A percentile compares a stretch with the other conserved stretches of the same genome.
These are phyloP conservation scores for Cucurbita ficifolia DNA, from an alignment of 306 rosid genomes.

Conservation along the genomic window DNA sequence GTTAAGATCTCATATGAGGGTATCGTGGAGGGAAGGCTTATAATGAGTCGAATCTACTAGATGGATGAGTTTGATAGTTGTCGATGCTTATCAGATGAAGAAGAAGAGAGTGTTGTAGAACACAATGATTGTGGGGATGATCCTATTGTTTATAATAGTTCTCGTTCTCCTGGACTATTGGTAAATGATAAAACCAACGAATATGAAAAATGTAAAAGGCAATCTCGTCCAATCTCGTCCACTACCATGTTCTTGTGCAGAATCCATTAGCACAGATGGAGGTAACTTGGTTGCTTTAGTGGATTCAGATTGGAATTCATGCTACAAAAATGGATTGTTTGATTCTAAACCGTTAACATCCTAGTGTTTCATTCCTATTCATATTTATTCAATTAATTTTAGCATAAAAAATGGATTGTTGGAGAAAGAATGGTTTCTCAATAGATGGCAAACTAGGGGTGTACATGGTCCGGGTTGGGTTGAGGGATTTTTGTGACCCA, in stretches of 20 bases:
- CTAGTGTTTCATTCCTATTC: slow-evolving; percentile 9
- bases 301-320: slow-evolving; percentile 53
- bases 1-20: slow-evolving; percentile 46
- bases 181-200: slow-evolving; percentile 14
- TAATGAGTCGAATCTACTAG: slow-evolving; percentile 38
- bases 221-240: slow-evolving; percentile 13
- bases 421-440: slow-evolving; percentile 1
- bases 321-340: slow-evolving; percentile 44
- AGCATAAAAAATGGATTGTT: not conserved
- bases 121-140: slow-evolving; percentile 10
- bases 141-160: slow-evolving; percentile 12
- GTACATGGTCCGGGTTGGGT: too few species aligned
- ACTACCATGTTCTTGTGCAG: slow-evolving; percentile 27
- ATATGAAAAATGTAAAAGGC: slow-evolving; percentile 18
- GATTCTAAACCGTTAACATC: slow-evolving; percentile 11
- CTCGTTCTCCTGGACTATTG: slow-evolving; percentile 5
- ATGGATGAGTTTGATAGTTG: slow-evolving; percentile 59
- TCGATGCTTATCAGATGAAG: slow-evolving; percentile 75
- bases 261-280: slow-evolving; percentile 58
- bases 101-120: slow-evolving; percentile 23
- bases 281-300: slow-evolving; percentile 50
- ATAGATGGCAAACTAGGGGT: too few species aligned
- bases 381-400: not conserved
- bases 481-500: too few species aligned
- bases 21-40: slow-evolving; percentile 75